Base-by-base conservation (phyloP, 306 rosid genomes). In the Ochetophila trinervis region DNA sequence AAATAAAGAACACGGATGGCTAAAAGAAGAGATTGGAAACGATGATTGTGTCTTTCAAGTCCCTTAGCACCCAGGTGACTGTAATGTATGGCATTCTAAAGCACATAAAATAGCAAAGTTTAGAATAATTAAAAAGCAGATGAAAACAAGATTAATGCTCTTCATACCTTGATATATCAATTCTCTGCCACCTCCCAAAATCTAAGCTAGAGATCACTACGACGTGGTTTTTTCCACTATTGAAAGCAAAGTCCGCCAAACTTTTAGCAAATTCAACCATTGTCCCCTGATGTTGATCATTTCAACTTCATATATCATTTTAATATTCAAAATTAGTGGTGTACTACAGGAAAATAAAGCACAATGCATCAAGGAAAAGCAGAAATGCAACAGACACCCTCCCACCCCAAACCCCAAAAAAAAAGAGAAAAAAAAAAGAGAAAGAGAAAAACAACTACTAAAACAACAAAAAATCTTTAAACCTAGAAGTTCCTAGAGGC, bases 201-300 rank as follows among this genome's bases (percentile, higher is more conserved):
- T 92, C 98, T 75, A 92, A 85, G 83, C 98, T 79, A 40, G 96
- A 92, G 54, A 92, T 93, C 78, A 92, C 68, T 68, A 87, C 56
- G 50, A 87, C 66, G 66, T 84, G 89, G 87, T 85, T 87, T 84
- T 84, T 89, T 47, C 95, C 95, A 78, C 78, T 82, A 23, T 62
- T 69, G 54, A 76, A 87, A 68, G 82, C 74, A 82, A 83, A 86
- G 42, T 89, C 88, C 63, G 91, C 95, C 82, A 89, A 63, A 62
- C 79, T 76, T 76, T 78, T 92, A 2, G 95, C 95, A 76, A 82
- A 89, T 19, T 92, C 87, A 15, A 89, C 57, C 88, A 85, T 80
- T 88, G 48, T 85, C 30, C 96, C 96, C 96, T 89, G 76, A 57
- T 78, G 66, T 74, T 69, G 69, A 57, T 23, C 65, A 69, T 0